Percentiles rank a stretch among this genome's conserved stretches.
These are phyloP conservation scores for Pseudocercospora eumusae DNA, from an alignment of 2,329 filamentous ascomycete species.

Conservation along the genomic window DNA sequence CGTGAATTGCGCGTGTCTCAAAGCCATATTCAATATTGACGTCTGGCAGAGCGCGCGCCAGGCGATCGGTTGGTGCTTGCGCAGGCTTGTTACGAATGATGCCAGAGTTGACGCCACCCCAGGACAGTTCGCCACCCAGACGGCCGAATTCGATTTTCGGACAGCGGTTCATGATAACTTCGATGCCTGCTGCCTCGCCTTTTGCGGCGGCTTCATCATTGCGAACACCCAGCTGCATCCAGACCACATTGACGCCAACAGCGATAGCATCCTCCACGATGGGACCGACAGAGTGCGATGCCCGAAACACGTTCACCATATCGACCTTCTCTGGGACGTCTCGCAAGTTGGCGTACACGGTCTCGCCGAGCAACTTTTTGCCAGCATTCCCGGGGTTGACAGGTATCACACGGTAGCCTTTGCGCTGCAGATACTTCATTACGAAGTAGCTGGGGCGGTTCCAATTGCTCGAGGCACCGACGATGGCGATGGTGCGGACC, in stretches of 20 bases:
- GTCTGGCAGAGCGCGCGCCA: conserved; percentile 8
- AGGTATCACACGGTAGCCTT: conserved; percentile 26
- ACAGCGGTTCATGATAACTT: conserved; percentile 26
- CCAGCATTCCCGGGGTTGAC: conserved; percentile 25
- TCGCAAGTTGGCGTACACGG: conserved; percentile 23
- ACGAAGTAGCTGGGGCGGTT: conserved; percentile 27
- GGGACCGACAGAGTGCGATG: conserved; percentile 23
- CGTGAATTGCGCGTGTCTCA: conserved; percentile 22
- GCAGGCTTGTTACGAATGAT: conserved; percentile 26
- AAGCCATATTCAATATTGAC: conserved; percentile 25
- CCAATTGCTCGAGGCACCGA: conserved; percentile 25
- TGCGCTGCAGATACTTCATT: conserved; percentile 26
- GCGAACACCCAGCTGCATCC: conserved; percentile 26
- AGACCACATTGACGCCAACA: conserved; percentile 18
- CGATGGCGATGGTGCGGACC: conserved; percentile 22
- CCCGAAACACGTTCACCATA: conserved; percentile 25
- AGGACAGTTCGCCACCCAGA: conserved; percentile 25
- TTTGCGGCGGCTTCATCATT: conserved; percentile 25
- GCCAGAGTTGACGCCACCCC: conserved; percentile 24
- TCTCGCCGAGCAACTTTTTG: conserved; percentile 22
- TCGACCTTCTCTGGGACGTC: conserved; percentile 24
- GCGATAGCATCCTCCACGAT: conserved; percentile 26
- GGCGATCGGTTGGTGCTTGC: conserved; percentile 20
- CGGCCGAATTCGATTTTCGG: conserved; percentile 26
- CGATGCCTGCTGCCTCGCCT: conserved; percentile 22